A percentile compares a stretch with the other conserved stretches of the same genome.
These are phyloP conservation scores for Venturiaceae sp. DNA, from an alignment of 2,329 filamentous ascomycete species.

Conservation along the genomic window DNA sequence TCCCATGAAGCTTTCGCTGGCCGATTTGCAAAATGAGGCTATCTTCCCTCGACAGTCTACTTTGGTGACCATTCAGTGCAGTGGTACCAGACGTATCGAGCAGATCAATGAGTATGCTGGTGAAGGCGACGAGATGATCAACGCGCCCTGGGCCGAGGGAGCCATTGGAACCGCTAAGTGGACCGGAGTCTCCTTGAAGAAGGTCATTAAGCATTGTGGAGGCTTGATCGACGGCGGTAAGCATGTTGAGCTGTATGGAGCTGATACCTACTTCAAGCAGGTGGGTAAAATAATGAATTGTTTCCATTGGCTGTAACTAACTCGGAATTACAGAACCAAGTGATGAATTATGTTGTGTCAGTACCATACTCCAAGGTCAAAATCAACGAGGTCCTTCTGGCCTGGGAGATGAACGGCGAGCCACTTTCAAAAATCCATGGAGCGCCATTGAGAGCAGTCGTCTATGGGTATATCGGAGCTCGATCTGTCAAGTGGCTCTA, in stretches of 20 bases:
- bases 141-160: conserved; percentile 36
- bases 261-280: conserved; percentile 66
- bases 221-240: conserved; percentile 45
- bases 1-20: conserved; percentile 46
- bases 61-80: conserved; percentile 55
- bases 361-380: conserved; percentile 61
- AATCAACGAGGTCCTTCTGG: conserved; percentile 54
- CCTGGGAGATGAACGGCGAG: conserved; percentile 64
- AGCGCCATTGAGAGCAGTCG: conserved; percentile 51
- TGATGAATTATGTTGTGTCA: conserved; percentile 57
- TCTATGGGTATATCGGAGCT: conserved; percentile 59
- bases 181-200: conserved; percentile 56
- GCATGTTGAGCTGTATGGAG: conserved; percentile 60
- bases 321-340: conserved; percentile 27
- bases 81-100: conserved; percentile 58
- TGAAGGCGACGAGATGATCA: conserved; percentile 51
- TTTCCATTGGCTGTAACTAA: background rate
- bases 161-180: conserved; percentile 58
- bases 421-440: conserved; percentile 57
- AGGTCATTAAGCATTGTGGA: conserved; percentile 60
- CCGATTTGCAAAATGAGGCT: conserved; percentile 50
- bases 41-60: conserved; percentile 51
- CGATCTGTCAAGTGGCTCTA: conserved; percentile 55
- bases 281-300: background rate
- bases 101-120: conserved; percentile 57